Percentiles rank a stretch among this genome's conserved stretches.
phyloP scores from a whole-genome alignment of 768 basidiomycete genomes.

The Gloeostereum incarnatum region DNA sequence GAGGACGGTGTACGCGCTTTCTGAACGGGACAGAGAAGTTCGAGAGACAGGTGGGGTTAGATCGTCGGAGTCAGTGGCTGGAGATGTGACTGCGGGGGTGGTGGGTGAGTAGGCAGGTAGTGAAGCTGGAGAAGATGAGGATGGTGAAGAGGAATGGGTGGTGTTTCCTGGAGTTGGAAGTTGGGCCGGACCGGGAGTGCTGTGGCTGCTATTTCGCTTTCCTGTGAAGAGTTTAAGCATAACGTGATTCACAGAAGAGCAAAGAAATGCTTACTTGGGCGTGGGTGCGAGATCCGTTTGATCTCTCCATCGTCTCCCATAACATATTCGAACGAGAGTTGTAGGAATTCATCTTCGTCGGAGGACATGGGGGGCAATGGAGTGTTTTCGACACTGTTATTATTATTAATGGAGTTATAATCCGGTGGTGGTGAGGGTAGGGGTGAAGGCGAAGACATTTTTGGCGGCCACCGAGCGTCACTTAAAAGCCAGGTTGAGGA shows the following conservation, averaged over 20 bases:
- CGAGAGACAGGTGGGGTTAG: slow-evolving; percentile 30
- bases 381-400: no score
- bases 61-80: slow-evolving; percentile 22
- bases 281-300: slow-evolving; percentile 48
- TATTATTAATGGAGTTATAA: no score
- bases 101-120: slow-evolving; percentile 5
- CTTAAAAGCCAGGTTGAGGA: no score
- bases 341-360: no score
- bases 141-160: slow-evolving; percentile 27
- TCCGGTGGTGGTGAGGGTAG: no score
- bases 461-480: no score
- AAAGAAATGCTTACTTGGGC: slow-evolving; percentile 28
- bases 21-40: slow-evolving; percentile 54
- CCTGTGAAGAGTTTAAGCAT: no score
- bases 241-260: slow-evolving; percentile 35
- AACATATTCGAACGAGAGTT: slow-evolving; percentile 61
- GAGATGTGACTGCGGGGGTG: slow-evolving; percentile 11
- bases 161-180: no score
- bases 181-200: no score
- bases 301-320: slow-evolving; percentile 45
- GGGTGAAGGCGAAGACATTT: no score
- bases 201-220: no score
- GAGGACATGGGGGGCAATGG: no score
- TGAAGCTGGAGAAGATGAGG: slow-evolving; percentile 2
- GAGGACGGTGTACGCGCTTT: slow-evolving; percentile 49